Conservation (phyloP, 2,329 filamentous ascomycete genomes). For the Hysterium pulicare region DNA sequence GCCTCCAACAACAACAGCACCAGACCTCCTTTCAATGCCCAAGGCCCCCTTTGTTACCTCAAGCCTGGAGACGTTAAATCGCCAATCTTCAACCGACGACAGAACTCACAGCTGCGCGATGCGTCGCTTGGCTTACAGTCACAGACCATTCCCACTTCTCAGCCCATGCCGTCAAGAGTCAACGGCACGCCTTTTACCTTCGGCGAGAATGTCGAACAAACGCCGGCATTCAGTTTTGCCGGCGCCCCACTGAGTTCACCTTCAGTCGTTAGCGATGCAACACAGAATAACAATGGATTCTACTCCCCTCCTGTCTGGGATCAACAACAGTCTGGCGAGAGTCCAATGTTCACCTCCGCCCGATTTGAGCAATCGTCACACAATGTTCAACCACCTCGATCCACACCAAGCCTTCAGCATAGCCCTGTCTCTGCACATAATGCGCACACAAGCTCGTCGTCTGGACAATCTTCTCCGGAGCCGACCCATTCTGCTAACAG, state of each 20-base stretch:
- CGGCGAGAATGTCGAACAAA: constrained; percentile 26
- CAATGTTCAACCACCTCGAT: constrained; percentile 17
- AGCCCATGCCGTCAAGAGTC: constrained; percentile 17
- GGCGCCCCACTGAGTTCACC: constrained; percentile 30
- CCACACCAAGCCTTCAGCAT: constrained; percentile 35
- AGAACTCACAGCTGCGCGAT: constrained; percentile 21
- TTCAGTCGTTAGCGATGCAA: constrained; percentile 19
- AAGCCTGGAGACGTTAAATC: constrained; percentile 22
- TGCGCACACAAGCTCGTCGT: constrained; percentile 32
- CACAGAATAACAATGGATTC: constrained; percentile 24
- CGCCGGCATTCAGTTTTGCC: constrained; percentile 34
- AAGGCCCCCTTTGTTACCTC: constrained; percentile 26
- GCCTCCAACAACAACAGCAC: constrained; percentile 27
- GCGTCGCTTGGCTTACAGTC: constrained; percentile 15
- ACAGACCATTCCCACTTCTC: constrained; percentile 18
- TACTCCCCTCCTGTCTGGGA: constrained; percentile 32
- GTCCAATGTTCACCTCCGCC: constrained; percentile 24
- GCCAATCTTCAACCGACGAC: constrained; percentile 21
- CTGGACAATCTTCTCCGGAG: constrained; percentile 63
- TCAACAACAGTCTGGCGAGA: constrained; percentile 23
- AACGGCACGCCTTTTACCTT: constrained; percentile 30
- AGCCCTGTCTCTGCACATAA: constrained; percentile 35
- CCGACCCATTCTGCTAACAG: constrained; percentile 29
- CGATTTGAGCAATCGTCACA: constrained; percentile 22
- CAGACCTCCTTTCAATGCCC: constrained; percentile 21